These are phyloP conservation scores for Salmacisia buchloeana DNA, from an alignment of 1,284 basidiomycete species.

Conservation along the genomic window DNA sequence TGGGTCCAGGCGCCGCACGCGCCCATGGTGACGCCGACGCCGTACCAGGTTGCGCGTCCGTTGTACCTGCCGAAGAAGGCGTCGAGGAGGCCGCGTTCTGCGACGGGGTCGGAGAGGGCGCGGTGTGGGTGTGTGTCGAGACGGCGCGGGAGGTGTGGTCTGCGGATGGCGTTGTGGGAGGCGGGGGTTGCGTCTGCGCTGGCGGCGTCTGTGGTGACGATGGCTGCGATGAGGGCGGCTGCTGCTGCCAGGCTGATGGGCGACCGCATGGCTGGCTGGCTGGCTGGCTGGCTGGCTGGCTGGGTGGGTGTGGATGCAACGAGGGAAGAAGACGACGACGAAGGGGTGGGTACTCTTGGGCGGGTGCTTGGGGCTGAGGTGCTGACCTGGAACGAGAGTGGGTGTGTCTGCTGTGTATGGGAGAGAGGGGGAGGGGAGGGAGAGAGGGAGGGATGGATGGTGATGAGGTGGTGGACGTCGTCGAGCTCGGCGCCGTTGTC, in stretches of 20 bases:
- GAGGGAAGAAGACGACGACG: too few relatives aligned
- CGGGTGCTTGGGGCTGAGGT: too few relatives aligned
- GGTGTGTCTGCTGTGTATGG: too few relatives aligned
- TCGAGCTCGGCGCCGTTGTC: too few relatives aligned
- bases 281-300: too few relatives aligned
- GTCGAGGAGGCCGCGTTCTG: constrained; percentile 5
- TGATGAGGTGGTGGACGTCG: too few relatives aligned
- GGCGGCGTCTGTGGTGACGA: not conserved
- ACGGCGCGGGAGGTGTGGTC: not conserved
- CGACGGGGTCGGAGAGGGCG: constrained; percentile 3
- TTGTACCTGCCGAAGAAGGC: not conserved
- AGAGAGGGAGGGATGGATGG: too few relatives aligned
- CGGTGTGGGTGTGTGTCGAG: not conserved
- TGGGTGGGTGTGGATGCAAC: too few relatives aligned
- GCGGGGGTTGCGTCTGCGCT: not conserved
- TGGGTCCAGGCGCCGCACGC: not conserved
- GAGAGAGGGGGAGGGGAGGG: too few relatives aligned
- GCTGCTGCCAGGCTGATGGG: not conserved
- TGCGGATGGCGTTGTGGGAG: constrained; percentile 8
- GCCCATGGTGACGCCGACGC: constrained; percentile 6
- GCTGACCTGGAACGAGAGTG: too few relatives aligned
- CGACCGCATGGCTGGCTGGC: too few relatives aligned
- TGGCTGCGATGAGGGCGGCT: not conserved
- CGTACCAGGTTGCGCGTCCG: not conserved
- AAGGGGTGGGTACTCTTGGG: too few relatives aligned